These are phyloP conservation scores for Aspergillus latus DNA, from an alignment of 2,329 filamentous ascomycete species.

Conservation along the genomic window DNA sequence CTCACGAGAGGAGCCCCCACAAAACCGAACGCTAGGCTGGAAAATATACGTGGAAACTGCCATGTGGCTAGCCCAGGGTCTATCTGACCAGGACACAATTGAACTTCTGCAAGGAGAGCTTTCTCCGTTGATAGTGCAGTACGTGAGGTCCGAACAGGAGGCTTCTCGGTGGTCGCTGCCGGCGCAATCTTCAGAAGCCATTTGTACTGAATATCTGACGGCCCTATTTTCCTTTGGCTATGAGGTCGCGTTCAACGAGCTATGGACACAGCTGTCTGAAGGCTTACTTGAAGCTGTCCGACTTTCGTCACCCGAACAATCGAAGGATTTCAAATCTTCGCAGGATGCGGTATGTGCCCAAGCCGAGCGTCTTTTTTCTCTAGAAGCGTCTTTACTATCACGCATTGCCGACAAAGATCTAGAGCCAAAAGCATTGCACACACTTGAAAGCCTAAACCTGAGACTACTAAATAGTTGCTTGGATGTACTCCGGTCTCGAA, in stretches of 20 bases:
- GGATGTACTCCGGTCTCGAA: constrained; percentile 51
- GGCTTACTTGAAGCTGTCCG: constrained; percentile 66
- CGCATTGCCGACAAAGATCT: constrained; percentile 25
- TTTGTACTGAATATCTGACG: constrained; percentile 43
- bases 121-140: constrained; percentile 55
- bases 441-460: constrained; percentile 38
- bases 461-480: constrained; percentile 51
- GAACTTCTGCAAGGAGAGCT: constrained; percentile 50
- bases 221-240: constrained; percentile 43
- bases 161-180: constrained; percentile 54
- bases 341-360: constrained; percentile 68
- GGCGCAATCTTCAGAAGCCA: constrained; percentile 34
- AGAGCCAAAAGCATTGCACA: constrained; percentile 29
- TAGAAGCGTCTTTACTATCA: constrained; percentile 47
- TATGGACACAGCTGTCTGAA: constrained; percentile 65
- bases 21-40: constrained; percentile 70
- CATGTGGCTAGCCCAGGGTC: constrained; percentile 52
- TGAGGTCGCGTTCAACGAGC: constrained; percentile 51
- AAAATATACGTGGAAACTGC: constrained; percentile 68
- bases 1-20: constrained; percentile 70
- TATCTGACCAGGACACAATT: constrained; percentile 49
- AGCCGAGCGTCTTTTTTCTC: constrained; percentile 65
- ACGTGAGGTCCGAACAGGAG: constrained; percentile 51
- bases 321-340: constrained; percentile 71
- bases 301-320: constrained; percentile 76